Evolutionary conservation across 805 yeast species (phyloP), one percentile per base, ranked within the genome.

Genomic region (Candida xiaguanensis): DNA sequence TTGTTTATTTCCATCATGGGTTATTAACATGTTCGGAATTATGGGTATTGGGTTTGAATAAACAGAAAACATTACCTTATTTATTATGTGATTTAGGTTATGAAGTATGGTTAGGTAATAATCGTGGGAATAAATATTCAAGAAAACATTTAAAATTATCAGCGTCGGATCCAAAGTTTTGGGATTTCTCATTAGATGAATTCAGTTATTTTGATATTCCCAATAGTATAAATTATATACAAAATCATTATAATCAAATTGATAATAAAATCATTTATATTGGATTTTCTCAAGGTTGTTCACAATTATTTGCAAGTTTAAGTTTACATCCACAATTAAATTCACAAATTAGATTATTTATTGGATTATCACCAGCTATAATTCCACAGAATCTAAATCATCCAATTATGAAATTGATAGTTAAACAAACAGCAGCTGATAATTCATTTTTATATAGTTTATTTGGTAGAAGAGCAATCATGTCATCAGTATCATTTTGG

Each of bases 1-100:
- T 59, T 6, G 63, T 49, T n/a, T 59, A 58, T 44, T 58, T 59
- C 39, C 65, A 59, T 39, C 65, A 59, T 40, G 65, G 65, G 1
- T 44, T 59, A 15, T 40, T 58, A 29, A 59, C 65, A 12, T 54
- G 56, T 44, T 58, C 63, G 2, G 65, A 59, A 38, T 70, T 85
- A 12, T 59, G 58, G 37, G 47, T 59, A 6, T 39, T 56, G 26
- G 65, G 65, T 1, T 36, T 49, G 1, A 37, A 38, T 9, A 48
- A 50, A 32, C 43, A 56, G 19, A 53, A 52, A 39, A 54, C 47
- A 35, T 45, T 59, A 19, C 59, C 59, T 1, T 52, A 41, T 26
- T 36, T 55, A 15, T 43, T 55, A n/a, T 43, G 45, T 11, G 58
- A 52, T 37, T 31, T 42, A 28, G 59, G 56, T 3, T 53, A 53